Conservation (phyloP, 371 early-diverging fungal genomes). For the Entomophthora muscae region DNA sequence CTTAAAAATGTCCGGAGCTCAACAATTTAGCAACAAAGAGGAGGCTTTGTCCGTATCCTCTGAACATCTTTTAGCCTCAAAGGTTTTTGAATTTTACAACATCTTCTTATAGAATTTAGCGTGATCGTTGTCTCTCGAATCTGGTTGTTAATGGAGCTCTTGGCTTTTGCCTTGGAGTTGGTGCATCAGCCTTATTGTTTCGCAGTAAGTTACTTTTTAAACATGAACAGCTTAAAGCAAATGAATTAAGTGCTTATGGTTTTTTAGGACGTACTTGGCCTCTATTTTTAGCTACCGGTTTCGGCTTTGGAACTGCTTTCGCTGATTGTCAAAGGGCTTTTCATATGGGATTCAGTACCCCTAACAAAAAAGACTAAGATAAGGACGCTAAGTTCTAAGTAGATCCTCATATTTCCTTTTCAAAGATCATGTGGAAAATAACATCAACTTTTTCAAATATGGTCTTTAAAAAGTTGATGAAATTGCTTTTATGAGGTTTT, state of each 20-base stretch:
- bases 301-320: slow-evolving; percentile 72
- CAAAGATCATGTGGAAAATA: too few relatives aligned
- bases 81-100: slow-evolving; percentile 12
- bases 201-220: slow-evolving; percentile 43
- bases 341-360: neutral
- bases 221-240: too few relatives aligned
- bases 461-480: too few relatives aligned
- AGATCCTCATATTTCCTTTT: too few relatives aligned
- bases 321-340: slow-evolving; percentile 48
- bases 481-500: too few relatives aligned
- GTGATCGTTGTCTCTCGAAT: slow-evolving; percentile 79
- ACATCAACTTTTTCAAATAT: too few relatives aligned
- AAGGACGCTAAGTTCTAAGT: too few relatives aligned
- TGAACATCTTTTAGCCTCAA: slow-evolving; percentile 19
- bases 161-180: slow-evolving; percentile 74
- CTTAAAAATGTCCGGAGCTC: neutral
- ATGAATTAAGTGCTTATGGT: neutral
- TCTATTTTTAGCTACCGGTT: slow-evolving; percentile 69
- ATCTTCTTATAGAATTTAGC: slow-evolving; percentile 17
- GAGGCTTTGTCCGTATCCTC: slow-evolving; percentile 13
- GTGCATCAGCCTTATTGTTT: slow-evolving; percentile 74
- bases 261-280: slow-evolving; percentile 70
- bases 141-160: slow-evolving; percentile 67
- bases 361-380: neutral
- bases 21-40: slow-evolving; percentile 5